These are phyloP conservation scores for Amanita molliuscula DNA, from an alignment of 768 basidiomycete genomes.

Conservation along the genomic window DNA sequence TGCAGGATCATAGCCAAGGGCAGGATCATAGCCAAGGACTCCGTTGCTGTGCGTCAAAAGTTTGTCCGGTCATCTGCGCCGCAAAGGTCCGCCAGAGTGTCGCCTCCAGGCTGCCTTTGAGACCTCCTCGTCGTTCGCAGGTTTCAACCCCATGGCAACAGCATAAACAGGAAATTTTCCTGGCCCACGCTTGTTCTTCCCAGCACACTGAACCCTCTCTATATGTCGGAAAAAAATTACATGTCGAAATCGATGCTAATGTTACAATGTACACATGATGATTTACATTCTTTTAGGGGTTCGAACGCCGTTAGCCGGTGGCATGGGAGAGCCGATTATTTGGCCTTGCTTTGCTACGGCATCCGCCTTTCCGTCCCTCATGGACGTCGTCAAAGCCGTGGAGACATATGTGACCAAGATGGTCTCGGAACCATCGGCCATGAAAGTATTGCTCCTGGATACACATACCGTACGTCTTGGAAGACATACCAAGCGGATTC, in stretches of 20 bases:
- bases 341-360: background rate
- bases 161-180: background rate
- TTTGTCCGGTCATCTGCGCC: background rate
- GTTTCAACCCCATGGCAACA: background rate
- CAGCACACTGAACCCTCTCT: too few species aligned
- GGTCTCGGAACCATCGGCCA: constrained; percentile 73
- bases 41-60: background rate
- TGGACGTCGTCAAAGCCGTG: constrained; percentile 95
- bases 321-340: background rate
- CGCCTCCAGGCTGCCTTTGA: background rate
- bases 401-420: constrained; percentile 89
- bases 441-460: constrained; percentile 95
- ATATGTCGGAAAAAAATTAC: too few species aligned
- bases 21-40: background rate
- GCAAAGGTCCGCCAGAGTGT: background rate
- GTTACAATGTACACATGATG: too few species aligned
- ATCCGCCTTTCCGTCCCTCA: constrained; percentile 18
- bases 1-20: background rate
- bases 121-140: background rate
- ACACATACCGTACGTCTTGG: constrained; percentile 68
- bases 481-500: background rate
- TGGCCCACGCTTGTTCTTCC: background rate
- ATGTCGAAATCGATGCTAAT: too few species aligned
- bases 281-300: too few species aligned
- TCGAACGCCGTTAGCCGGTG: background rate